Evolutionary conservation across 768 basidiomycete species (phyloP), one percentile per base, ranked within the genome.

Genomic region (Sporobolomyces phaffii): DNA sequence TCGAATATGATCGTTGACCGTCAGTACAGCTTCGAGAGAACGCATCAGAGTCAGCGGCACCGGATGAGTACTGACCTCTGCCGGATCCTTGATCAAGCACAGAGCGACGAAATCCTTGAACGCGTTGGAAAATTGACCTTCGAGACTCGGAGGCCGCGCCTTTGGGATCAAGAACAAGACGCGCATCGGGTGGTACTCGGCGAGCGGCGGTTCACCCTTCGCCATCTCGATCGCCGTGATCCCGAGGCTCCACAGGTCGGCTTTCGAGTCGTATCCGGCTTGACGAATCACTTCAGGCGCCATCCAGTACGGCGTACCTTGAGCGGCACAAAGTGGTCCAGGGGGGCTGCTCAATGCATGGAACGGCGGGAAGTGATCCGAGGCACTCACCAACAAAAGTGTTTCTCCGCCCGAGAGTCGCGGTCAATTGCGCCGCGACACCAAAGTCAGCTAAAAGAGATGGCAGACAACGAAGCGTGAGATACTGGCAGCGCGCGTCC

Each of bases 381-480:
- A n/a, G n/a, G n/a, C n/a, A n/a, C n/a, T n/a, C n/a, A 38, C 80
- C 94, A 64, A 99, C 94, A 77, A 99, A 98, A 0, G 96, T 99
- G 76, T 98, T 93, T 51, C 94, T 85, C 54, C 94, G 81, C 0
- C 66, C 70, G 56, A 72, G 60, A 8, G 70, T 91, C 44, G 77
- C 77, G 1, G 93, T 92, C 67, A 99, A 85, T 76, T 97, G 93
- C 2, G 96, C 96, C 10, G 96, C 94, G 28, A 99, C 96, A 69
- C 96, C 96, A 75, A 99, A 98, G 77, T 99, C 96, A 26, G 94
- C 94, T 80, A n/a, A n/a, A n/a, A n/a, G n/a, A n/a, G n/a, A n/a
- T n/a, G n/a, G n/a, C n/a, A n/a, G n/a, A n/a, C n/a, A n/a, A n/a
- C n/a, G n/a, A n/a, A n/a, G n/a, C n/a, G n/a, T n/a, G n/a, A n/a